phyloP scores from a whole-genome alignment of 345 rosid species.

The Sonneratia alba region DNA sequence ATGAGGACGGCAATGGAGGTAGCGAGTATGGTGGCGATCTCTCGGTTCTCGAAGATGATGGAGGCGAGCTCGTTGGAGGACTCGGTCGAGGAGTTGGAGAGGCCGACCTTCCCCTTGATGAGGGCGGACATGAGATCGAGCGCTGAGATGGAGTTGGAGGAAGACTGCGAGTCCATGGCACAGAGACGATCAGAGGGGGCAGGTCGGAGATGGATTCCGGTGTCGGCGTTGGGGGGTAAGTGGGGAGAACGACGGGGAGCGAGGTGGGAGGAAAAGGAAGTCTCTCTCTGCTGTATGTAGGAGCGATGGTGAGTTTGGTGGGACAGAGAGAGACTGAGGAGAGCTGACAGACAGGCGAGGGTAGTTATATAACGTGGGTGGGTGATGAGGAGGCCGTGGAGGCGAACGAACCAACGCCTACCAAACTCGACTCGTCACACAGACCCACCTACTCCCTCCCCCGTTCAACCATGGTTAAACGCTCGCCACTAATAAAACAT shows the following conservation, averaged over 20 bases:
- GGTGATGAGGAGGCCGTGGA: conserved; percentile 14
- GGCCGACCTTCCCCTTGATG: conserved; percentile 64
- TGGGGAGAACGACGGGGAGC: not conserved
- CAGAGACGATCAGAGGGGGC: not conserved
- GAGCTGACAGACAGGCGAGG: not conserved
- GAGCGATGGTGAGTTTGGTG: conserved; percentile 11
- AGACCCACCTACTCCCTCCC: conserved; percentile 22
- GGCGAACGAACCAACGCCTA: conserved; percentile 31
- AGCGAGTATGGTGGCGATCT: conserved; percentile 62
- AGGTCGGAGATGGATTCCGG: conserved; percentile 9
- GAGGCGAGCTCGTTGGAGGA: conserved; percentile 39
- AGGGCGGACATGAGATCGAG: conserved; percentile 78
- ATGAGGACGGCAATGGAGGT: conserved; percentile 83
- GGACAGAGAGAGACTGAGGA: conserved; percentile 12
- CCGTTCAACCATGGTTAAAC: too few relatives aligned
- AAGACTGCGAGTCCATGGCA: conserved; percentile 2
- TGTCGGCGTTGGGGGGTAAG: not conserved
- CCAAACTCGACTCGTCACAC: conserved; percentile 62
- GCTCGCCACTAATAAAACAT: too few relatives aligned
- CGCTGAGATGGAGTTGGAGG: conserved; percentile 26
- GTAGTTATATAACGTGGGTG: conserved; percentile 2
- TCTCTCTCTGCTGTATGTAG: not conserved
- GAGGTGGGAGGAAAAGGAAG: not conserved
- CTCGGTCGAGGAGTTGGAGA: conserved; percentile 47
- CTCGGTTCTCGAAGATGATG: conserved; percentile 55